Evolutionary conservation across 768 basidiomycete species (phyloP).

Genomic region (Podaxis sp.): DNA sequence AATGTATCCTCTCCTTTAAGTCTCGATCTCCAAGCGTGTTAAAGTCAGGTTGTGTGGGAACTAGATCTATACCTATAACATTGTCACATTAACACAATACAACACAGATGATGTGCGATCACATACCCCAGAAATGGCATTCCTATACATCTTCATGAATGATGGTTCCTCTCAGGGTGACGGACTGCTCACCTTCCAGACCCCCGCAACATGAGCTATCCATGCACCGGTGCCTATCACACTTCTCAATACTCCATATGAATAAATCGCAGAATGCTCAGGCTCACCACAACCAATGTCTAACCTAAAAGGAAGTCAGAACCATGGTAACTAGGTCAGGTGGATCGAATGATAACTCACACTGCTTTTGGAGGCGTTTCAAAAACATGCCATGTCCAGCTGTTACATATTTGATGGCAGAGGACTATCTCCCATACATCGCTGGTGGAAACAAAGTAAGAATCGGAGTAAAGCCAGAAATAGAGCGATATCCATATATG

Average conservation of each 20-base stretch:
- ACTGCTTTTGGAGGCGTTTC: constrained; percentile 59
- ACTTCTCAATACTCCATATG: background rate
- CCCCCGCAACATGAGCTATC: constrained; percentile 63
- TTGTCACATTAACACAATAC: background rate
- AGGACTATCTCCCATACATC: constrained; percentile 70
- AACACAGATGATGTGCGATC: constrained; percentile 19
- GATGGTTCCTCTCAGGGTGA: background rate
- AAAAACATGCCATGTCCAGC: constrained; percentile 67
- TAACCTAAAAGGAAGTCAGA: constrained; percentile 37
- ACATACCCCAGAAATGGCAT: constrained; percentile 36
- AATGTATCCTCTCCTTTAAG: constrained; percentile 60
- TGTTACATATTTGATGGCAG: constrained; percentile 52
- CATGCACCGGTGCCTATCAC: constrained; percentile 67
- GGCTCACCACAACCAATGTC: constrained; percentile 73
- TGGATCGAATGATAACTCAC: constrained; percentile 36
- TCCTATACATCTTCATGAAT: constrained; percentile 33
- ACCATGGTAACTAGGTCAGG: constrained; percentile 4
- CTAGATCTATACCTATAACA: constrained; percentile 61
- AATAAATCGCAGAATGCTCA: background rate
- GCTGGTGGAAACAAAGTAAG: constrained; percentile 31
- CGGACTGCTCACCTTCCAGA: constrained; percentile 55
- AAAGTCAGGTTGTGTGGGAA: constrained; percentile 72
- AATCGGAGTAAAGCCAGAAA: background rate
- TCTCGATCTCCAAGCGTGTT: constrained; percentile 55
- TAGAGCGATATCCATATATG: background rate